Evolutionary conservation across 768 basidiomycete genomes (phyloP).

Genomic region (Agrocybe praecox): DNA sequence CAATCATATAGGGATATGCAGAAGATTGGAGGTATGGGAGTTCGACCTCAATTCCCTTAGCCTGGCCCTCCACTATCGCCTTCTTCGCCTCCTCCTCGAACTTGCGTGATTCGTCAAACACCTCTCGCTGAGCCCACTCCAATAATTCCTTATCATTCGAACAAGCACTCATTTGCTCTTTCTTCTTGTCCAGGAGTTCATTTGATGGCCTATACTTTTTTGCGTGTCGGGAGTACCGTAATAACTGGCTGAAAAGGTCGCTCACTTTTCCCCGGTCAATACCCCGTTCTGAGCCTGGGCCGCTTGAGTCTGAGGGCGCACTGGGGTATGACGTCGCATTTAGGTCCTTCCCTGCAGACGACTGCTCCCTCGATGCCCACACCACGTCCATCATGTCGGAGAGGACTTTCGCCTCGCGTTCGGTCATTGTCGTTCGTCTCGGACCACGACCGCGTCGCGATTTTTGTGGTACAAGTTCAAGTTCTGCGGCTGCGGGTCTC

Average conservation of each 20-base stretch:
- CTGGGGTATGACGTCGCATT: conserved; percentile 17
- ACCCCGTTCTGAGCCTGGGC: not conserved
- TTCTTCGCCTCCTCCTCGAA: conserved; percentile 50
- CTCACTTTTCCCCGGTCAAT: conserved; percentile 29
- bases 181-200: conserved; percentile 57
- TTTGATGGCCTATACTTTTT: conserved; percentile 44
- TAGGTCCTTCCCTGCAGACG: conserved; percentile 20
- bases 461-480: not conserved
- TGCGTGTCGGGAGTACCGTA: conserved; percentile 56
- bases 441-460: not conserved
- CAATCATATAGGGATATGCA: conserved; percentile 75
- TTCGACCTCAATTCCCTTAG: conserved; percentile 21
- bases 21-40: conserved; percentile 55
- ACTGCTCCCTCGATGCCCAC: conserved; percentile 40
- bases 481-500: no score
- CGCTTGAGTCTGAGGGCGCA: not conserved
- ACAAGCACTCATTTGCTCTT: conserved; percentile 74
- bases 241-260: conserved; percentile 59
- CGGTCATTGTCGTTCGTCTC: conserved; percentile 53
- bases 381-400: conserved; percentile 77
- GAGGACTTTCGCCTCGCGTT: conserved; percentile 64
- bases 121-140: conserved; percentile 68
- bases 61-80: conserved; percentile 31
- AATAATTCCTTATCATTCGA: conserved; percentile 70
- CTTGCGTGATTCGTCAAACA: conserved; percentile 62